phyloP scores from a whole-genome alignment of 176 grass and related monocot species.

The Dactylis glomerata region DNA sequence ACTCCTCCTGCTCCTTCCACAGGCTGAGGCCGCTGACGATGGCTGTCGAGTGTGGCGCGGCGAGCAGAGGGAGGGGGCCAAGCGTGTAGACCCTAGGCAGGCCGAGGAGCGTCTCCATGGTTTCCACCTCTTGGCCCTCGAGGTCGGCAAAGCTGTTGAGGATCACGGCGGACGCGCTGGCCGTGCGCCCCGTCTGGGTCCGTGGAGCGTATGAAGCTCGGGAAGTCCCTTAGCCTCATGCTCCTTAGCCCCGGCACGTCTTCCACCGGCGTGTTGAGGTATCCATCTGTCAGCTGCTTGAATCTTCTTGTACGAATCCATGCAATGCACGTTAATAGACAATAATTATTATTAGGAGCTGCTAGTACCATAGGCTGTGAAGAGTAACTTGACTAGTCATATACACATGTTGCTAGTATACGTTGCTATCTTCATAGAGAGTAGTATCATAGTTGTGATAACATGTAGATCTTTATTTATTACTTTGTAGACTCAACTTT shows the following conservation, averaged over 20 bases:
- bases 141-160: background rate
- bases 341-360: background rate
- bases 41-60: background rate
- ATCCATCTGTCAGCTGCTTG: background rate
- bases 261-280: background rate
- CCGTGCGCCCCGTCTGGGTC: background rate
- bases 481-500: too few relatives aligned
- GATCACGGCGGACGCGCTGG: background rate
- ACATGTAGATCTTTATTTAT: too few relatives aligned
- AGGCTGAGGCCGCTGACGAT: slow-evolving; percentile 21
- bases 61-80: background rate
- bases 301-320: background rate
- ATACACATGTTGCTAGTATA: too few relatives aligned
- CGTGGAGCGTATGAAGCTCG: background rate
- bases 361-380: too few relatives aligned
- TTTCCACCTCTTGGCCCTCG: background rate
- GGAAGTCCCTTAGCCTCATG: background rate
- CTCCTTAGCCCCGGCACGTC: background rate
- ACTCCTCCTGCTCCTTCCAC: slow-evolving; percentile 60
- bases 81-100: background rate
- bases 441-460: too few relatives aligned
- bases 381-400: too few relatives aligned
- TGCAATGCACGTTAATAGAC: background rate
- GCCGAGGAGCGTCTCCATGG: background rate
- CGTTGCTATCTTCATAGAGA: too few relatives aligned